A percentile compares a stretch with the other conserved stretches of the same genome.
phyloP scores from a whole-genome alignment of 1,284 basidiomycete species.

The Tausonia pullulans region DNA sequence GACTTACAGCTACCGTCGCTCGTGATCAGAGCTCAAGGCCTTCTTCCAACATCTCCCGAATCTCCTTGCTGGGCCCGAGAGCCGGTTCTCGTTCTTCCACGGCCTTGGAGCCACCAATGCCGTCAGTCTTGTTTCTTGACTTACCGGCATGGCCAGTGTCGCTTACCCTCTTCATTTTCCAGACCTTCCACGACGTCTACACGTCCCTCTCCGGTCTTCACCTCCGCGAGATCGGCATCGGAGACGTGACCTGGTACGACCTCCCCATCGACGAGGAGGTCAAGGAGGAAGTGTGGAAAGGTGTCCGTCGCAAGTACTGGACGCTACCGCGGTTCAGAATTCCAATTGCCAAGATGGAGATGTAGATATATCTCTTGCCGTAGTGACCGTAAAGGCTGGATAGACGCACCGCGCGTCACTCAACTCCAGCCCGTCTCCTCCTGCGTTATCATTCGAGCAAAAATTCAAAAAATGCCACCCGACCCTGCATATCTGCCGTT shows the following conservation, averaged over 20 bases:
- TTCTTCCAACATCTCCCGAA: constrained; percentile 80
- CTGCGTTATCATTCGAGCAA: too few relatives aligned
- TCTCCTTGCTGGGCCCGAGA: constrained; percentile 61
- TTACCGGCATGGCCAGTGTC: not conserved
- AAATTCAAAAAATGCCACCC: too few relatives aligned
- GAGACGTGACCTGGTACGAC: constrained; percentile 32
- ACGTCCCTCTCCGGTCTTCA: constrained; percentile 77
- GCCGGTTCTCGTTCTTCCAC: constrained; percentile 92
- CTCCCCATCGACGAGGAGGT: constrained; percentile 32
- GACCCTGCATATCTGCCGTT: too few relatives aligned
- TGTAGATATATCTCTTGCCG: too few relatives aligned
- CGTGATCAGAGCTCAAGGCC: constrained; percentile 48
- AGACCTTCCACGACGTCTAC: constrained; percentile 45
- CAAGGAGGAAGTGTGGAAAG: constrained; percentile 35
- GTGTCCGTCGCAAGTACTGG: constrained; percentile 34
- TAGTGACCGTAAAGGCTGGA: too few relatives aligned
- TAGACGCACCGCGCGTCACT: too few relatives aligned
- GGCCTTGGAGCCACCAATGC: constrained; percentile 88
- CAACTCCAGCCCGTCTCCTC: too few relatives aligned
- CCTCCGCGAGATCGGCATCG: constrained; percentile 59
- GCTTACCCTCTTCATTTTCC: not conserved
- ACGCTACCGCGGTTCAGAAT: constrained; percentile 33
- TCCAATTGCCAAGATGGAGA: constrained; percentile 29
- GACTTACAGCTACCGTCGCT: not conserved
- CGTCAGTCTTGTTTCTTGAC: constrained; percentile 21